These are phyloP conservation scores for Anisogramma anomala DNA, from an alignment of 2,329 filamentous ascomycete genomes.

Conservation along the genomic window DNA sequence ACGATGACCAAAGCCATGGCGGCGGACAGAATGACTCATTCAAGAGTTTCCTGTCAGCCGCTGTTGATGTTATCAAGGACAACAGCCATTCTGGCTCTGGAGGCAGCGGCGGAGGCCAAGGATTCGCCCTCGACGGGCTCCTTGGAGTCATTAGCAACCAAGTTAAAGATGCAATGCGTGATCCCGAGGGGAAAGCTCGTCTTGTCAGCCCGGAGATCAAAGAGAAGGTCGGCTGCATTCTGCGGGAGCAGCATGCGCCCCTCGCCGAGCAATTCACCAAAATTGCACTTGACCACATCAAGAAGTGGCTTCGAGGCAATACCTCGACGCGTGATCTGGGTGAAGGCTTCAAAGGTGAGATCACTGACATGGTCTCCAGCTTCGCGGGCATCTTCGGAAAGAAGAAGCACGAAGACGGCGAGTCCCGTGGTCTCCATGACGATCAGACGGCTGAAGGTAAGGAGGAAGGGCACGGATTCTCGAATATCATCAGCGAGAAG, in stretches of 20 bases:
- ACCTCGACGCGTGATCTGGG: conserved; percentile 30
- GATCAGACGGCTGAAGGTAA: conserved; percentile 20
- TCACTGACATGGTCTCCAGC: conserved; percentile 34
- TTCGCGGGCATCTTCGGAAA: conserved; percentile 30
- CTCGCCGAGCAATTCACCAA: conserved; percentile 35
- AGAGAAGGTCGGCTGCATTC: conserved; percentile 29
- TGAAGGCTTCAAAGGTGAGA: conserved; percentile 32
- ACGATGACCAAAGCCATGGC: conserved; percentile 20
- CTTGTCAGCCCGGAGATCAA: conserved; percentile 36
- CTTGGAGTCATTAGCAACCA: conserved; percentile 31
- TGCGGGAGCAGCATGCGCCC: conserved; percentile 30
- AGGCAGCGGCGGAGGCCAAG: conserved; percentile 19
- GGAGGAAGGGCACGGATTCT: conserved; percentile 28
- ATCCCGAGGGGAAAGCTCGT: conserved; percentile 35
- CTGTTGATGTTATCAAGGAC: conserved; percentile 30
- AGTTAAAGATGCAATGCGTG: conserved; percentile 32
- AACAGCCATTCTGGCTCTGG: conserved; percentile 15
- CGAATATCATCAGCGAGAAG: conserved; percentile 35
- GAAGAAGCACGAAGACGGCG: conserved; percentile 25
- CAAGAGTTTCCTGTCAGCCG: conserved; percentile 30
- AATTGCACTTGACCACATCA: conserved; percentile 35
- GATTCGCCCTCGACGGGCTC: conserved; percentile 31
- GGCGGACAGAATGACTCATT: conserved; percentile 17
- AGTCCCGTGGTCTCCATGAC: conserved; percentile 23
- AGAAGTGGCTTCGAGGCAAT: conserved; percentile 33